Base-by-base conservation (phyloP, 2,329 filamentous ascomycete species). In the Aspergillus ruber region DNA sequence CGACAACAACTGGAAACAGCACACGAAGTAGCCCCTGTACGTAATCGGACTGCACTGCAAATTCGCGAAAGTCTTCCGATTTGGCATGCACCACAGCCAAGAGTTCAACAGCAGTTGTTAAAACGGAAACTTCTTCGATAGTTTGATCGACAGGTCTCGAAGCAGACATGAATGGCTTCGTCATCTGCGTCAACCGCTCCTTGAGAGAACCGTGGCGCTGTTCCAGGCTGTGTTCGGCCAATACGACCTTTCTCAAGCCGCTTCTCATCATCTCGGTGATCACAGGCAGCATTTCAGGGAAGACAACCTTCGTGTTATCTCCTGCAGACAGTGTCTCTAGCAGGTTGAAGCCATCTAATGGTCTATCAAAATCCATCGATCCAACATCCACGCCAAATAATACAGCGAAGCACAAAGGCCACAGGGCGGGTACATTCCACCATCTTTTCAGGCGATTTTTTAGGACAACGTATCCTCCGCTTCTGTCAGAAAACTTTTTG, bases 221-320 rank as follows among this genome's bases (percentile, higher is more conserved):
- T 23, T 20, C 43, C 1, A 79, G 75, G 51, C 83, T 78, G 46
- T 79, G 76, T 53, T 82, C 76, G 45, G 84, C 74, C 6, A 87
- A 74, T 48, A 66, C 61, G n/a, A 85, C 81, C 52, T 59, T 58
- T 42, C 88, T 86, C 18, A 97, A 67, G 0, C 90, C 91, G 61
- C 86, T 84, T 61, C 94, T 88, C 2, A 98, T 73, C 90, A 98
- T 94, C 0, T 84, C 81, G 4, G 83, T 84, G 41, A 98, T 85
- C 9, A 95, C 84, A 0, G 85, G 79, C 20, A 96, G 73, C 6
- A 89, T 81, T 48, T 94, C 90, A 0, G 89, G 83, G 60, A 89
- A 87, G 0, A 80, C 75, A 13, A 96, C 80, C 38, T 79, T 82
- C 46, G 80, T 74, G 47, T 77, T 81, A 42, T 79, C 80, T 51